Base-by-base conservation (phyloP, 257 asterid species). In the Solanum medicagineum region DNA sequence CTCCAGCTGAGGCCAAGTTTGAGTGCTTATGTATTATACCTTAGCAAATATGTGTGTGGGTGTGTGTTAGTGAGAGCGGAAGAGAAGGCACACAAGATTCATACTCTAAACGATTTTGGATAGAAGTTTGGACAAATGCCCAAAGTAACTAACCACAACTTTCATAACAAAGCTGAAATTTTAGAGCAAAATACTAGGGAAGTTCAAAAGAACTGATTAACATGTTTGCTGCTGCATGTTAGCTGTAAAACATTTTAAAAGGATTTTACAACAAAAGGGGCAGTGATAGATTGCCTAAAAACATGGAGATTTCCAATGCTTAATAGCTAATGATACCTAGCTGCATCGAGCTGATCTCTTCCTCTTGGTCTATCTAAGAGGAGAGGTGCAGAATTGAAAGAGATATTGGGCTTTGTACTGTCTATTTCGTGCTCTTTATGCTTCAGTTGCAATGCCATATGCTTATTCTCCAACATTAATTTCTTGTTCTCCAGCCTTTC, bases 401-500 rank as follows among this genome's bases (percentile, higher is more conserved):
- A 55, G 47, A 89, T 55, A 51, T 69, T 83, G 13, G 87, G 73
- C 75, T 42, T 87, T 74, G 60, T 20, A 62, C 66, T 84, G 80
- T 81, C 87, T 45, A 85, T 17, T 47, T 86, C 89, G 24, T 63
- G n/a, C 62, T 81, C 86, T 69, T 86, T 84, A 63, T 68, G 85
- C 71, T 89, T 89, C n/a, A 89, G 86, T 84, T 81, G 88, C 74
- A 89, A 68, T 45, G 55, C 45, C 88, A 84, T 87, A 16, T 20
- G 85, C 83, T 86, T 86, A 68, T 84, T 87, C 90, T 89, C 90
- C 53, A 87, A 54, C 19, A 87, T 74, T 70, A 84, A 63, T 81
- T 84, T 86, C 85, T 89, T 86, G 2, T 84, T 81, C 63, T 89
- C 91, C 87, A 89, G 81, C 84, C 87, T 84, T 42, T 85, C 84